Base-by-base conservation (phyloP, 177 flowering plant genomes). In the Vitis hybrid region DNA sequence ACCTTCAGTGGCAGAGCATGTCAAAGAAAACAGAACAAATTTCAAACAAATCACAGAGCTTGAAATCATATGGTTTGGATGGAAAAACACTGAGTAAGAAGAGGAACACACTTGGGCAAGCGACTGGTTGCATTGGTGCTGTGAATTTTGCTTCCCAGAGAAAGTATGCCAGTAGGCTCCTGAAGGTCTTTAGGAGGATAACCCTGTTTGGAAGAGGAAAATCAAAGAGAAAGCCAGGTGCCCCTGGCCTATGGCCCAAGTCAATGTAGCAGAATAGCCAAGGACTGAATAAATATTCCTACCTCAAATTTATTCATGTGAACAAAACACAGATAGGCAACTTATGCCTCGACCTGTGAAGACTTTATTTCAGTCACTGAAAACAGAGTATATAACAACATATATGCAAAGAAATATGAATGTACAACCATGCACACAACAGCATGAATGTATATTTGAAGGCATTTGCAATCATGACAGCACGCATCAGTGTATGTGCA, bases 121-220 rank as follows among this genome's bases (percentile, higher is more conserved):
- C 77, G 59, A 80, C 84, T 45, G 77, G 87, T 61, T 90, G 94
- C 80, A 88, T 86, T 55, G 87, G 88, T 14, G 79, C 91, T 68
- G 83, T 87, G 58, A 88, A 76, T 73, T 85, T 90, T 74, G 73
- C 92, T 73, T 81, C 93, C 5, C 97, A 88, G 20, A 84, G 93
- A 65, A 88, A 79, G 72, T 87, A 82, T 74, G 97, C 91, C n/a
- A 77, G 80, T 68, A 80, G 85, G 75, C 9, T 93, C 59, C 74
- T 90, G 71, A 93, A 85, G 77, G 71, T 82, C 5, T 79, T 93
- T 52, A 79, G 76, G 59, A 78, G 79, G 68, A 71, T 90, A 52
- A 64, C 78, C 59, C 71, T 84, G 74, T 79, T 90, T 69, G 86
- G 92, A 29, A 83, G 71, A 70, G 82, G 83, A 71, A 91, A 87